A percentile compares a stretch with the other conserved stretches of the same genome.
Conservation (phyloP, 305 asterid genomes). For the Withania somnifera region DNA sequence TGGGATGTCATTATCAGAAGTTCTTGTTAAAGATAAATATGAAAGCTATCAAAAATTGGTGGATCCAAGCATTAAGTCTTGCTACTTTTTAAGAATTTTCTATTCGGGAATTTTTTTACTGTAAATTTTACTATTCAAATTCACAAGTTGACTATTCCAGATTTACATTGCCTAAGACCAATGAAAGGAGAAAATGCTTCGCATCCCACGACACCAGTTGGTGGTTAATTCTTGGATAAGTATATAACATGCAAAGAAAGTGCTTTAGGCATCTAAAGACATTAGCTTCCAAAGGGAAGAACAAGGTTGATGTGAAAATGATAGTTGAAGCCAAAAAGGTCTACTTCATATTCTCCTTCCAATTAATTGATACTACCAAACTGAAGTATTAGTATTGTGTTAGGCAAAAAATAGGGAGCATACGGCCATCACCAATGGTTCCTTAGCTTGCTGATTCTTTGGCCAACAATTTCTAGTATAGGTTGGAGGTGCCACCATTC, state of each 20-base stretch:
- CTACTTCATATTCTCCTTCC: not conserved
- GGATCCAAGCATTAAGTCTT: not conserved
- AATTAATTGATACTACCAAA: not conserved
- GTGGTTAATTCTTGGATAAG: too few relatives aligned
- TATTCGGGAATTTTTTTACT: not conserved
- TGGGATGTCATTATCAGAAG: not conserved
- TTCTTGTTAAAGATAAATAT: not conserved
- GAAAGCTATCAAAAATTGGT: not conserved
- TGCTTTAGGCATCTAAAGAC: not conserved
- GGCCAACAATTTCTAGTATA: constrained; percentile 8
- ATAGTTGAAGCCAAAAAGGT: not conserved
- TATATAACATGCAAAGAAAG: not conserved
- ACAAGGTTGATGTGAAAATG: not conserved
- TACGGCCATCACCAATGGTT: constrained; percentile 24
- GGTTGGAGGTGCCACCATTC: not conserved
- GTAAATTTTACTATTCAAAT: not conserved
- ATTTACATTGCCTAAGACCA: not conserved
- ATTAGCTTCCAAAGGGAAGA: not conserved
- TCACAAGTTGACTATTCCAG: not conserved
- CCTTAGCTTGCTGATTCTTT: constrained; percentile 16
- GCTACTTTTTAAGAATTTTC: not conserved
- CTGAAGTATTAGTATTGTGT: not conserved
- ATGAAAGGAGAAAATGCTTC: not conserved
- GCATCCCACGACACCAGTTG: too few relatives aligned
- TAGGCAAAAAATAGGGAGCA: not conserved